Evolutionary conservation across 345 rosid species (phyloP).

Genomic region (Ceriops zippeliana): DNA sequence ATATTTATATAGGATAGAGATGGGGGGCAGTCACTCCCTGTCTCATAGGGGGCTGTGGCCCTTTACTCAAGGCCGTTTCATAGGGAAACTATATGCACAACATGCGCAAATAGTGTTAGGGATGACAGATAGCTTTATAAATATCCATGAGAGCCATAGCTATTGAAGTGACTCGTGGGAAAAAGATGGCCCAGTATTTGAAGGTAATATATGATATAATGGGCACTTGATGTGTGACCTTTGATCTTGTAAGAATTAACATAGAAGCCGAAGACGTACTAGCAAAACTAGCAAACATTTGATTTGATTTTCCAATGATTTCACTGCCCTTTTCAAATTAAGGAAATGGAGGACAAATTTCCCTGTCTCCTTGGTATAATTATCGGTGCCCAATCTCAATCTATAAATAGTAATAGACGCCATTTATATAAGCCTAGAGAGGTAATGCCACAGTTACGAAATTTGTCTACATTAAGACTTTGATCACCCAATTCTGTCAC

Average conservation of each 20-base stretch:
- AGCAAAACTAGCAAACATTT: not conserved
- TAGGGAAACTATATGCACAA: too few species aligned
- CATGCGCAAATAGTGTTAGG: too few species aligned
- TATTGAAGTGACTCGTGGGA: not conserved
- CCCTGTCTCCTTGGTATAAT: conserved; percentile 4
- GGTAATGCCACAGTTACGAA: not conserved
- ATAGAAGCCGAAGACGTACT: not conserved
- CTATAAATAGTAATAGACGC: conserved; percentile 4
- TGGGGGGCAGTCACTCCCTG: too few species aligned
- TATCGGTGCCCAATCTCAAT: not conserved
- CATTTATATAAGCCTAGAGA: conserved; percentile 11
- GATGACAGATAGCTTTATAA: conserved; percentile 4
- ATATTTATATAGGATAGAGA: too few species aligned
- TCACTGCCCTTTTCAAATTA: conserved; percentile 3
- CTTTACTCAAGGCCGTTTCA: too few species aligned
- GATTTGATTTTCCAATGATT: conserved; percentile 5
- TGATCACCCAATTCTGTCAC: too few species aligned
- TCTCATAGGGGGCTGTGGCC: too few species aligned
- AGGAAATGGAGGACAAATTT: conserved; percentile 26
- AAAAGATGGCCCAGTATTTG: conserved; percentile 1
- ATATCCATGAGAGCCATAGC: conserved; percentile 11
- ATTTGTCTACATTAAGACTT: too few species aligned
- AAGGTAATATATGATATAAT: not conserved
- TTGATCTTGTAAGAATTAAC: not conserved
- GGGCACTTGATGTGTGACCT: conserved; percentile 18